phyloP scores from a whole-genome alignment of 805 yeast species.

The Kodamaea kakaduensis region DNA sequence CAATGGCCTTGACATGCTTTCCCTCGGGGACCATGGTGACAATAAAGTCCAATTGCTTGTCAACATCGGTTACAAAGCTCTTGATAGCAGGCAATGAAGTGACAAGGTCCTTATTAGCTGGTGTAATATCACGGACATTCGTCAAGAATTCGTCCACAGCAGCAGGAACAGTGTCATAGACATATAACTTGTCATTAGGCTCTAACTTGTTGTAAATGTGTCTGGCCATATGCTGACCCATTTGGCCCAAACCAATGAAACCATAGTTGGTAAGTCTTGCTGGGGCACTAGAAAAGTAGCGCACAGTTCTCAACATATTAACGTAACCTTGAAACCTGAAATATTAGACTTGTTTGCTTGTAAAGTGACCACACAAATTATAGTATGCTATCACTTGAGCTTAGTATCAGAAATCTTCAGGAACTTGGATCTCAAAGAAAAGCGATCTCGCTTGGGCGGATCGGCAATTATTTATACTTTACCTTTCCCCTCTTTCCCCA shows the following conservation, averaged over 20 bases:
- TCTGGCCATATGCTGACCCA: slow-evolving; percentile 55
- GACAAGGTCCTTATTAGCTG: slow-evolving; percentile 19
- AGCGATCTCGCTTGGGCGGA: too few species aligned
- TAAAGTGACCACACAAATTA: neutral
- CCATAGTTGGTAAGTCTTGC: slow-evolving; percentile 32
- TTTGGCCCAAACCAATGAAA: slow-evolving; percentile 54
- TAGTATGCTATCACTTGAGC: neutral
- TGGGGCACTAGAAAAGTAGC: slow-evolving; percentile 7
- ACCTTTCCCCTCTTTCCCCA: slow-evolving; percentile 4
- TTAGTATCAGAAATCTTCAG: too few species aligned
- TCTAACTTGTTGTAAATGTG: slow-evolving; percentile 41
- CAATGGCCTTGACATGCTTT: slow-evolving; percentile 41
- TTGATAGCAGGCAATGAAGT: slow-evolving; percentile 17
- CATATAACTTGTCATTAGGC: slow-evolving; percentile 37
- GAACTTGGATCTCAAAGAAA: too few species aligned
- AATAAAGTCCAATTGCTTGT: slow-evolving; percentile 35
- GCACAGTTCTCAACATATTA: slow-evolving; percentile 8
- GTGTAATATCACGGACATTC: slow-evolving; percentile 21
- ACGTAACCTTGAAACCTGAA: slow-evolving; percentile 1
- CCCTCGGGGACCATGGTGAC: slow-evolving; percentile 57
- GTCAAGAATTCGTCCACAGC: slow-evolving; percentile 24
- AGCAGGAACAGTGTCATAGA: slow-evolving; percentile 38
- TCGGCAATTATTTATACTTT: neutral
- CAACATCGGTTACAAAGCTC: slow-evolving; percentile 28
- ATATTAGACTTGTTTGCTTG: neutral